Base-by-base conservation (phyloP, 805 yeast genomes). In the Wickerhamomyces bisporus region DNA sequence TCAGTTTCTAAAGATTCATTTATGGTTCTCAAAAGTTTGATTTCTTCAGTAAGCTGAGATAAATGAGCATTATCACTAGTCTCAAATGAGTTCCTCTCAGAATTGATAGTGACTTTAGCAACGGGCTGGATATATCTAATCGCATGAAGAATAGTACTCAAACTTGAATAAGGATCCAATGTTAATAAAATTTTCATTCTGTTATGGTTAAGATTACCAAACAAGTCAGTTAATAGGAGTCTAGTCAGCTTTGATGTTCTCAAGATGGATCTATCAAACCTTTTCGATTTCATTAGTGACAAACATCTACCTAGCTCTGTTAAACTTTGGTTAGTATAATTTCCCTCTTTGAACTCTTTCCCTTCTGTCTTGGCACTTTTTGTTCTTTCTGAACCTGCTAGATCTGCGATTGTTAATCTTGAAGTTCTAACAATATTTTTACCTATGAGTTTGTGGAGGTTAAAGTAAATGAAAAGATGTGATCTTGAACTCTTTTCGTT, bases 331-430 rank as follows among this genome's bases (percentile, higher is more conserved):
- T 75, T 74, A 15, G 74, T 71, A 35, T 68, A 64, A 35, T 71
- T 65, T 14, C 75, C 71, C 43, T 75, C 79, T 33, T 57, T 62
- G 32, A 71, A 57, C 17, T 68, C 62, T n/a, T 58, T 50, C 5
- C 77, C 77, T 9, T 58, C 57, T 0, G 76, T 68, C 38, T 62
- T 62, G 2, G 78, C 69, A 11, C 58, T 43, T 40, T 69, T 71
- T 9, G 71, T 61, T 47, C 78, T 61, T 51, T 75, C 79, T 8
- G 75, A 62, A 1, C 79, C 78, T 0, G 79, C 77, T 15, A 76
- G 48, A 45, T 76, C 80, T 0, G 72, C 73, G 30, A 76, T 52
- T 0, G 73, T 68, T 20, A 75, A 54, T 34, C 74, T 61, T 5
- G 73, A 52, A 2, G 61, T 50, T 26, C 45, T 50, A 2, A 57